Evolutionary conservation across 2,329 filamentous ascomycete species (phyloP).

Genomic region (Cladosporium sp.): DNA sequence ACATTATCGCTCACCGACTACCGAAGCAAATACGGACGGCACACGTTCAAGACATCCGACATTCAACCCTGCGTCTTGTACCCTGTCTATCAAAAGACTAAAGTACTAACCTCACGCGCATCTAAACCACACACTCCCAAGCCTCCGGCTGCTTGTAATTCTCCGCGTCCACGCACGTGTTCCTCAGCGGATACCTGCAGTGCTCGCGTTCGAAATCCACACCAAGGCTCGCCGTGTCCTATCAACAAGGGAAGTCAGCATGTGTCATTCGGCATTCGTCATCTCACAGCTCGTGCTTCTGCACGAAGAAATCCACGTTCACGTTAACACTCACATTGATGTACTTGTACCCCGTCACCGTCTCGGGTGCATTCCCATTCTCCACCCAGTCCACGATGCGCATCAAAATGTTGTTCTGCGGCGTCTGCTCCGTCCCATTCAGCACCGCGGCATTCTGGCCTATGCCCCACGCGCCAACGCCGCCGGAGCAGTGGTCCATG

Average conservation of each 20-base stretch:
- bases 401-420: conserved; percentile 43
- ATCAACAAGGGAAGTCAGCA: not conserved
- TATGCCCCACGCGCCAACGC: conserved; percentile 39
- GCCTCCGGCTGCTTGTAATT: conserved; percentile 23
- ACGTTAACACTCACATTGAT: conserved; percentile 34
- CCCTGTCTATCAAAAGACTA: no score
- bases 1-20: no score
- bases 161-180: conserved; percentile 22
- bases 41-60: no score
- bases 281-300: not conserved
- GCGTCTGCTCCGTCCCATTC: conserved; percentile 12
- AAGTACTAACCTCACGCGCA: no score
- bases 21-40: no score
- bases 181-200: conserved; percentile 34
- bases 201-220: conserved; percentile 43
- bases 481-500: conserved; percentile 47
- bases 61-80: no score
- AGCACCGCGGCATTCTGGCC: conserved; percentile 29
- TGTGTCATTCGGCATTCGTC: not conserved
- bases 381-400: conserved; percentile 38
- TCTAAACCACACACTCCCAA: conserved; percentile 22
- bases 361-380: conserved; percentile 26
- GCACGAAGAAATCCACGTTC: no score
- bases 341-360: conserved; percentile 38
- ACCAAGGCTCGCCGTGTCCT: conserved; percentile 33